Percentiles rank a stretch among this genome's conserved stretches.
phyloP scores from a whole-genome alignment of 73 alveolate species.

The Durusdinium trenchii region DNA sequence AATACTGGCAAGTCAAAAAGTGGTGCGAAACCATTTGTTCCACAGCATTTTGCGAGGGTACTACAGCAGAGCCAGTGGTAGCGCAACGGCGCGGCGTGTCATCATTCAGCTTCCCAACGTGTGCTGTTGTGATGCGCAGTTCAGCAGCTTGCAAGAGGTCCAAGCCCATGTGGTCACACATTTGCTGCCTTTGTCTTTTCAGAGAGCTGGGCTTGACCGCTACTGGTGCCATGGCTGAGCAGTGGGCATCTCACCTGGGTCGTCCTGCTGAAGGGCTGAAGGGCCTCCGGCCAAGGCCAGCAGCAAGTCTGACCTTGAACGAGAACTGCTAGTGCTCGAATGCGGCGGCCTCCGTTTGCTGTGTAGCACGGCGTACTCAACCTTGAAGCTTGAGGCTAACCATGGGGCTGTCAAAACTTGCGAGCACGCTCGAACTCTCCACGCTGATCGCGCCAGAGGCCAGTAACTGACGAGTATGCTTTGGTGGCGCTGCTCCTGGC shows the following conservation, averaged over 20 bases:
- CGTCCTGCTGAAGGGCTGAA: background rate
- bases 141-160: background rate
- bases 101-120: too few species aligned
- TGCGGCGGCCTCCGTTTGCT: conserved; percentile 20
- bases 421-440: conserved; percentile 15
- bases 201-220: background rate
- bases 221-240: background rate
- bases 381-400: conserved; percentile 29
- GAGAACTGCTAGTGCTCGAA: background rate
- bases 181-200: background rate
- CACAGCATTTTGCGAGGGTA: too few species aligned
- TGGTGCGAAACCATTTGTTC: too few species aligned
- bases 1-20: too few species aligned
- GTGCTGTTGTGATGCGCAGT: background rate
- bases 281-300: background rate
- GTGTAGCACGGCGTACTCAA: conserved; percentile 36
- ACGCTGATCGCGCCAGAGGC: conserved; percentile 29
- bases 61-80: too few species aligned
- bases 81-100: too few species aligned
- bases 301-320: conserved; percentile 40
- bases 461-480: conserved; percentile 31
- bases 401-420: conserved; percentile 25
- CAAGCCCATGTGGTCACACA: background rate
- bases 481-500: conserved; percentile 13
- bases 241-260: background rate